phyloP scores from a whole-genome alignment of 148 eudicot genomes.

The Vaccinium macrocarpon region DNA sequence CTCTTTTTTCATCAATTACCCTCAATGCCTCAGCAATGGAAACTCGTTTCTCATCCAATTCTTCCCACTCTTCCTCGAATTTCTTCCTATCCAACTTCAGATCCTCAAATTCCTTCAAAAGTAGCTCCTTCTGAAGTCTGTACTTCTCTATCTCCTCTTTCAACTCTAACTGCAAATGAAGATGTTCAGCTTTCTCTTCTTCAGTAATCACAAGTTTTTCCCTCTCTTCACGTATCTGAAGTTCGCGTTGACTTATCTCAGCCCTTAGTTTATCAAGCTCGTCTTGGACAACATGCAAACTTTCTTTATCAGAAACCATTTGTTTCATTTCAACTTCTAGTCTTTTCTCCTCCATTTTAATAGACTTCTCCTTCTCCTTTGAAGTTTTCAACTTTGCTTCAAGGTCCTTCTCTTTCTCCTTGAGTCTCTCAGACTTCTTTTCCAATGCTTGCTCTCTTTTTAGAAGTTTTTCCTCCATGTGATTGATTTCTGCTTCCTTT shows the following conservation, averaged over 20 bases:
- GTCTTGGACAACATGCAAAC: constrained; percentile 34
- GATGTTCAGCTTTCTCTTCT: constrained; percentile 57
- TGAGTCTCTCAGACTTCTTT: constrained; percentile 65
- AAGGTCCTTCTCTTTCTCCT: constrained; percentile 72
- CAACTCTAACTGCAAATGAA: constrained; percentile 49
- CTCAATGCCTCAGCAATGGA: constrained; percentile 37
- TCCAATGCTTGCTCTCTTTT: constrained; percentile 61
- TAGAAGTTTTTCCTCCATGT: constrained; percentile 57
- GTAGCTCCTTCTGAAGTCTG: constrained; percentile 51
- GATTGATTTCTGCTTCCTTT: constrained; percentile 56
- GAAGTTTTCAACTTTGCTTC: constrained; percentile 50
- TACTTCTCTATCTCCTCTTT: constrained; percentile 68
- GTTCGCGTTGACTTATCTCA: constrained; percentile 42
- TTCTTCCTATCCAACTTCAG: constrained; percentile 63
- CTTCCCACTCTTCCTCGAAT: constrained; percentile 93
- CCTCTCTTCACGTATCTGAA: constrained; percentile 52
- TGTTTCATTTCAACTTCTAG: constrained; percentile 49
- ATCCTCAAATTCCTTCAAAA: constrained; percentile 64
- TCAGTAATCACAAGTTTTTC: constrained; percentile 49
- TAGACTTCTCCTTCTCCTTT: constrained; percentile 59
- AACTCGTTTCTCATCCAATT: constrained; percentile 71
- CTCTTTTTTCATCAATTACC: constrained; percentile 44
- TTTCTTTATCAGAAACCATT: constrained; percentile 49
- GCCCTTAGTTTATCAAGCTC: constrained; percentile 54
- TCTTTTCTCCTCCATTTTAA: constrained; percentile 52